These are phyloP conservation scores for Naumovozyma castellii DNA, from an alignment of 805 yeast species.

Conservation along the genomic window DNA sequence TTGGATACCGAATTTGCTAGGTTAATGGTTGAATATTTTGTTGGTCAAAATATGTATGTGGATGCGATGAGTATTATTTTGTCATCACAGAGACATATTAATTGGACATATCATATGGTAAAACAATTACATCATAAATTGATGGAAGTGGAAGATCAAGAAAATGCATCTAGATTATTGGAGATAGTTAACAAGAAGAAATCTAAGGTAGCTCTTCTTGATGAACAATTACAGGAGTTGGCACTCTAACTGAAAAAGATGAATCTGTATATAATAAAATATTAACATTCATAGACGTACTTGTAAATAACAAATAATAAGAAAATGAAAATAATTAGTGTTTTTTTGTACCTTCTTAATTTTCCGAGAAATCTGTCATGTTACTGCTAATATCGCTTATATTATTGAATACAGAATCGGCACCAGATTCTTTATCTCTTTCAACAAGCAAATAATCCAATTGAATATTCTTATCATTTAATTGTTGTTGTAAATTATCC, in stretches of 20 bases:
- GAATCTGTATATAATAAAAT: conserved; percentile 2
- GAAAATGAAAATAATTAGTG: too few relatives aligned
- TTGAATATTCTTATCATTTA: conserved; percentile 3
- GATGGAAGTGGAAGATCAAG: conserved; percentile 36
- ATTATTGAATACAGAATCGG: not conserved
- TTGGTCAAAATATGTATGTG: conserved; percentile 43
- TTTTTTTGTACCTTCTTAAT: too few relatives aligned
- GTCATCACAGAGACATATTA: conserved; percentile 57
- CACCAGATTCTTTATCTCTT: not conserved
- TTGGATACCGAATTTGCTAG: conserved; percentile 46
- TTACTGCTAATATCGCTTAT: not conserved
- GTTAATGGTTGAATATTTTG: conserved; percentile 53
- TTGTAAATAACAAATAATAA: conserved; percentile 1
- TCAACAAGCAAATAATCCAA: not conserved
- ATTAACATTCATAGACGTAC: not conserved
- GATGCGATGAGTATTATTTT: conserved; percentile 65
- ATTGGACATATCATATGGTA: conserved; percentile 51
- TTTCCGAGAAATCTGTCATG: not conserved
- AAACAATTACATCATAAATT: conserved; percentile 35
- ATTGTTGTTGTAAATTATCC: conserved; percentile 43
- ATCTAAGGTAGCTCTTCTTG: conserved; percentile 12
- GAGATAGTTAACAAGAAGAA: conserved; percentile 26
- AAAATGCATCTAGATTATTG: conserved; percentile 25
- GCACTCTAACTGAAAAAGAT: conserved; percentile 4
- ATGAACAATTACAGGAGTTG: conserved; percentile 14